phyloP scores from a whole-genome alignment of 148 eudicot genomes.

The Persicaria maculosa region DNA sequence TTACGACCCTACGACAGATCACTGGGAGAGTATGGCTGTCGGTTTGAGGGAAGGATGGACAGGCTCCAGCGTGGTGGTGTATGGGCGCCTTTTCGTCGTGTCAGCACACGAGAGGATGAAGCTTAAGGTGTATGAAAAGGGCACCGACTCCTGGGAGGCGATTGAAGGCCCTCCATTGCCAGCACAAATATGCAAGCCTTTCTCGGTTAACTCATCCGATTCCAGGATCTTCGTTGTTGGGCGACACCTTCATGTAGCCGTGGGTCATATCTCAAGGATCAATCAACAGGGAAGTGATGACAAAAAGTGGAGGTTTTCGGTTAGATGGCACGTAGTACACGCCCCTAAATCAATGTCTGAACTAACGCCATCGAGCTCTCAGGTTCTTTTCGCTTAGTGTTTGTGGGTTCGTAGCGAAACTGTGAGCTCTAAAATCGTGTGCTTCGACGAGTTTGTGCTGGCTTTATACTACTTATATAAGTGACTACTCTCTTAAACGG shows the following conservation, averaged over 20 bases:
- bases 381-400: constrained; percentile 69
- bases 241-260: constrained; percentile 73
- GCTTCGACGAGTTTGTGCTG: no score
- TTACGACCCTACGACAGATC: constrained; percentile 65
- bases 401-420: background rate
- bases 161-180: constrained; percentile 79
- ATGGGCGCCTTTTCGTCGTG: constrained; percentile 72
- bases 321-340: constrained; percentile 62
- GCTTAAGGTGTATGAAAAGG: constrained; percentile 69
- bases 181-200: constrained; percentile 89
- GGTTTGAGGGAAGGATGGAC: constrained; percentile 97
- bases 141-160: constrained; percentile 70
- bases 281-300: constrained; percentile 12
- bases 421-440: no score
- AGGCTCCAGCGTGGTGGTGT: constrained; percentile 80
- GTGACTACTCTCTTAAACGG: no score
- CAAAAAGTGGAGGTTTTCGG: constrained; percentile 44
- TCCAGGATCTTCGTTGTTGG: constrained; percentile 71
- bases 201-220: constrained; percentile 54
- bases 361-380: constrained; percentile 73
- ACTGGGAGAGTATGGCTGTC: constrained; percentile 76
- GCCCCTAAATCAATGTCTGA: constrained; percentile 52
- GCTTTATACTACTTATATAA: no score
- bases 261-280: constrained; percentile 48
- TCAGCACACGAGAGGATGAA: constrained; percentile 91